Evolutionary conservation across 805 yeast species (phyloP).

Genomic region (Zygosaccharomyces bailii): DNA sequence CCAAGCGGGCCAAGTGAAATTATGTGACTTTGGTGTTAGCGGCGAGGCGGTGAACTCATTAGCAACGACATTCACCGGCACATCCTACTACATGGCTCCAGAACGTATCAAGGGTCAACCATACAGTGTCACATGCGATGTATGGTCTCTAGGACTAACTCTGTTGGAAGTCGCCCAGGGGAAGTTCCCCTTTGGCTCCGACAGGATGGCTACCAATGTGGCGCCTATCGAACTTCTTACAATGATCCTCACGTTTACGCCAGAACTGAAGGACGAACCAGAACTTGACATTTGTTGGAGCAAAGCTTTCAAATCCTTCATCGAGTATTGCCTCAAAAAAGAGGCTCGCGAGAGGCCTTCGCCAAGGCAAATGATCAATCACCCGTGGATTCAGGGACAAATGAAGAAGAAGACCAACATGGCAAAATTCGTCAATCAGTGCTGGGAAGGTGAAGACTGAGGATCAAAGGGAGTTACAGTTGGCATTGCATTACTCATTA

Average conservation of each 20-base stretch:
- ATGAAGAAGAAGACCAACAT: constrained; percentile 68
- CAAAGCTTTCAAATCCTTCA: constrained; percentile 74
- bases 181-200: constrained; percentile 70
- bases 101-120: constrained; percentile 95
- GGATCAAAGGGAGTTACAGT: background rate
- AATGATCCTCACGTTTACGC: constrained; percentile 77
- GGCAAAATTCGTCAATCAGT: constrained; percentile 76
- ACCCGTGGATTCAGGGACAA: constrained; percentile 90
- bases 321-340: constrained; percentile 75
- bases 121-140: constrained; percentile 90
- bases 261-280: constrained; percentile 74
- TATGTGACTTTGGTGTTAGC: constrained; percentile 97
- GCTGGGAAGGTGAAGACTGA: constrained; percentile 49
- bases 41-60: constrained; percentile 94
- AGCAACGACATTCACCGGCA: constrained; percentile 96
- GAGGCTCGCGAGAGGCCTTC: constrained; percentile 79
- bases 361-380: constrained; percentile 88
- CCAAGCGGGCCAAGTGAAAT: constrained; percentile 72
- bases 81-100: constrained; percentile 98
- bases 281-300: constrained; percentile 77
- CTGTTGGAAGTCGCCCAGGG: constrained; percentile 90
- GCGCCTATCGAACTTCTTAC: constrained; percentile 85
- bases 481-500: constrained; percentile 5
- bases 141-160: constrained; percentile 94
- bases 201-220: constrained; percentile 43